Conservation (phyloP, 164 flowering plant species). For the Nymphaea colorata region DNA sequence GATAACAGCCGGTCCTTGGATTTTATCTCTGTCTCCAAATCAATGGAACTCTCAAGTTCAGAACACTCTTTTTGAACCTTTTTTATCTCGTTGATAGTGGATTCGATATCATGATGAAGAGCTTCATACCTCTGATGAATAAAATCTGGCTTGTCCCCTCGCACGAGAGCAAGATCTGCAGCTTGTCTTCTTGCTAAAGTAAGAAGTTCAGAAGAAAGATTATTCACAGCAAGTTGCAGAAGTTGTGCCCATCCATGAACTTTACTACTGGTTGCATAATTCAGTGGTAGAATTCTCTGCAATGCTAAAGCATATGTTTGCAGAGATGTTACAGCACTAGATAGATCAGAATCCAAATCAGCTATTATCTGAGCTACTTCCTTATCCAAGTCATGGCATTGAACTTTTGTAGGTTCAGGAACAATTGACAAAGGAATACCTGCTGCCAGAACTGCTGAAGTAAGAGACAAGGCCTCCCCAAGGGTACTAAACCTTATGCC, state of each 20-base stretch:
- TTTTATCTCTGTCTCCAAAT: constrained; percentile 59
- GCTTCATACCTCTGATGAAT: constrained; percentile 33
- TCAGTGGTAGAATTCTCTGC: constrained; percentile 74
- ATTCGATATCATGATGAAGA: constrained; percentile 46
- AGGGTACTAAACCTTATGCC: constrained; percentile 28
- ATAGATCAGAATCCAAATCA: constrained; percentile 57
- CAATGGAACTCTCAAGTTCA: constrained; percentile 60
- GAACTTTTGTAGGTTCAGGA: constrained; percentile 96
- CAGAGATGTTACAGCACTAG: constrained; percentile 46
- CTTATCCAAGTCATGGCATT: constrained; percentile 78
- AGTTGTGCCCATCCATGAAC: constrained; percentile 86
- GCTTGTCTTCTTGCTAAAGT: constrained; percentile 65
- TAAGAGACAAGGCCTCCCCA: constrained; percentile 60
- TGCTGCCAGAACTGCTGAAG: constrained; percentile 72
- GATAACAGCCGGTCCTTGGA: constrained; percentile 65
- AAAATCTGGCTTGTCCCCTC: constrained; percentile 36
- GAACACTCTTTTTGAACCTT: constrained; percentile 61
- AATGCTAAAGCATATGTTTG: constrained; percentile 66
- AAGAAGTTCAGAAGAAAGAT: constrained; percentile 57
- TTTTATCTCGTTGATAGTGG: constrained; percentile 50
- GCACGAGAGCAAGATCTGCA: constrained; percentile 42
- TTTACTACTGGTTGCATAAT: constrained; percentile 68
- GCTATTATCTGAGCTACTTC: constrained; percentile 60
- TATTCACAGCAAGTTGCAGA: constrained; percentile 49
- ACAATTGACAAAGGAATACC: constrained; percentile 85